Evolutionary conservation across 176 grass and related monocot species (phyloP).

Genomic region (Ensete ventricosum): DNA sequence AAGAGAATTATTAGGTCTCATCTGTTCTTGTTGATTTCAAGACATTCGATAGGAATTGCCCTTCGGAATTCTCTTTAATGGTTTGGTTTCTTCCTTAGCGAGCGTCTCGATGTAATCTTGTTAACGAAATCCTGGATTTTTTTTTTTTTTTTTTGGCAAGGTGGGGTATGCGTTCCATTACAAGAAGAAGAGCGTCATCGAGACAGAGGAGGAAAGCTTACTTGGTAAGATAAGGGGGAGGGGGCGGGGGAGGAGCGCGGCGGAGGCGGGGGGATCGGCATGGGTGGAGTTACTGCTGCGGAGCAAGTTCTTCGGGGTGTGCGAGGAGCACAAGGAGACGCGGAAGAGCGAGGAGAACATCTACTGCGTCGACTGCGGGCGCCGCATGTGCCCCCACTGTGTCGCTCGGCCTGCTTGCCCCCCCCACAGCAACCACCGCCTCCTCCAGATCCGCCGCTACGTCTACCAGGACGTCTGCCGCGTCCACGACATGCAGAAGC

Average conservation of each 20-base stretch:
- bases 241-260: conserved; percentile 10
- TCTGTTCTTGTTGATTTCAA: no score
- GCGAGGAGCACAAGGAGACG: conserved; percentile 13
- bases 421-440: conserved; percentile 15
- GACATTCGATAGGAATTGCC: no score
- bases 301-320: conserved; percentile 19
- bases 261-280: background rate
- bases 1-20: no score
- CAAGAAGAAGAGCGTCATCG: background rate
- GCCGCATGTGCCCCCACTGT: conserved; percentile 29
- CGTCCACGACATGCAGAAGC: background rate
- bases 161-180: conserved; percentile 1
- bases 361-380: conserved; percentile 27
- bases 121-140: background rate
- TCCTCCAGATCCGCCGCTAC: conserved; percentile 43
- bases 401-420: background rate
- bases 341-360: conserved; percentile 14
- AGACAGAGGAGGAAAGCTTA: background rate
- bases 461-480: conserved; percentile 38
- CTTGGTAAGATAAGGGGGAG: background rate
- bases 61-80: no score
- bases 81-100: no score
- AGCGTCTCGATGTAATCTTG: no score
- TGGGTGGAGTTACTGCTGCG: conserved; percentile 14
- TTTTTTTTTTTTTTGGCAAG: background rate